A percentile compares a stretch with the other conserved stretches of the same genome.
These are phyloP conservation scores for Brassica cretica DNA, from an alignment of 345 rosid species.

Conservation along the genomic window DNA sequence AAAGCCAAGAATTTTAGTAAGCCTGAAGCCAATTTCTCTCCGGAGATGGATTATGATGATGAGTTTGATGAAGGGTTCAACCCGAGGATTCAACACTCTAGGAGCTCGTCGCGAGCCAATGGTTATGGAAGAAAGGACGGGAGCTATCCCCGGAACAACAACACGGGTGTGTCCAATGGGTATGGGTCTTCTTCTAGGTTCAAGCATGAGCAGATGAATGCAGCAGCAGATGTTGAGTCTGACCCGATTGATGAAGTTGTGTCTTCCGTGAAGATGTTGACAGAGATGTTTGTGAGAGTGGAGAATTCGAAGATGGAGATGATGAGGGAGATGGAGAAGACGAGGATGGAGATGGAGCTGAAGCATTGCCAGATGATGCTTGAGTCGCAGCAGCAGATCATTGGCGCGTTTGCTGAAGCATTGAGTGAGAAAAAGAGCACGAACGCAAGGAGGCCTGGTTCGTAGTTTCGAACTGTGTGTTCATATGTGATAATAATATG, in stretches of 20 bases:
- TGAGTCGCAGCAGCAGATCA: slow-evolving; percentile 59
- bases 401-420: slow-evolving; percentile 48
- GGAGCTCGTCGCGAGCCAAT: slow-evolving; percentile 21
- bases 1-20: slow-evolving; percentile 41
- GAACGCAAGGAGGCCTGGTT: slow-evolving; percentile 32
- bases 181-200: slow-evolving; percentile 44
- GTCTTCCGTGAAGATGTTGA: slow-evolving; percentile 53
- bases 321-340: slow-evolving; percentile 68
- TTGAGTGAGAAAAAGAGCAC: slow-evolving; percentile 50
- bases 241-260: slow-evolving; percentile 59
- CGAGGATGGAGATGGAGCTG: slow-evolving; percentile 68
- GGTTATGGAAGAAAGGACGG: slow-evolving; percentile 31
- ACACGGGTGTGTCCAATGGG: slow-evolving; percentile 35
- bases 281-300: slow-evolving; percentile 55
- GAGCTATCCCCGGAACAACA: slow-evolving; percentile 18
- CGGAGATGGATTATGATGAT: slow-evolving; percentile 35
- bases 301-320: slow-evolving; percentile 78
- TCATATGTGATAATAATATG: neutral
- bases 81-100: slow-evolving; percentile 32
- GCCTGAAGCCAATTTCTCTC: slow-evolving; percentile 39
- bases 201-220: slow-evolving; percentile 30
- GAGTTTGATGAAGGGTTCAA: slow-evolving; percentile 36
- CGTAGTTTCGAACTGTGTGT: slow-evolving; percentile 2
- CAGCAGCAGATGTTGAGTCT: slow-evolving; percentile 35
- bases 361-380: slow-evolving; percentile 72